These are phyloP conservation scores for Tetrapyrgos nigripes DNA, from an alignment of 1,284 basidiomycete genomes.

Conservation along the genomic window DNA sequence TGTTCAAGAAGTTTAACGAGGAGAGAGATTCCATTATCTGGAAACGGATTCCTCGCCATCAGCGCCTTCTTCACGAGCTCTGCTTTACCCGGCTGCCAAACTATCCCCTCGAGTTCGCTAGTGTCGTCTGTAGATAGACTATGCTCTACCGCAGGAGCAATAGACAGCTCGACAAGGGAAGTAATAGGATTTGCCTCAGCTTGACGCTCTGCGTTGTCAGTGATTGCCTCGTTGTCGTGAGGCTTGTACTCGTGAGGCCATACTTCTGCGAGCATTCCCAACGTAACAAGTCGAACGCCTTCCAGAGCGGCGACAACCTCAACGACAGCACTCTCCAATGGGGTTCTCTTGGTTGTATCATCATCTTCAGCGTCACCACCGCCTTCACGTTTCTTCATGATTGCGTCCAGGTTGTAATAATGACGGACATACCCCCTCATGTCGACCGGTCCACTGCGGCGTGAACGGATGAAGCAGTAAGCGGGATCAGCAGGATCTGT, in stretches of 20 bases:
- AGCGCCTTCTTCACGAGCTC: conserved; percentile 23
- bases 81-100: conserved; percentile 32
- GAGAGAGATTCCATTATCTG: conserved; percentile 22
- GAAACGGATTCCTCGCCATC: conserved; percentile 25
- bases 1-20: too few relatives aligned
- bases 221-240: too few relatives aligned
- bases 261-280: too few relatives aligned
- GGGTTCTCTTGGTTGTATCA: background rate
- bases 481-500: conserved; percentile 40
- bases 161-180: too few relatives aligned
- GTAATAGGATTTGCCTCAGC: background rate
- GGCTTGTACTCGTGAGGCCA: too few relatives aligned
- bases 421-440: conserved; percentile 1
- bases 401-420: conserved; percentile 24
- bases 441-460: background rate
- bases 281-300: too few relatives aligned
- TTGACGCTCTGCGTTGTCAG: too few relatives aligned
- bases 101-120: conserved; percentile 28
- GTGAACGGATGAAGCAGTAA: conserved; percentile 37
- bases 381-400: too few relatives aligned
- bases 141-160: too few relatives aligned
- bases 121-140: too few relatives aligned
- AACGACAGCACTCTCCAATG: conserved; percentile 19
- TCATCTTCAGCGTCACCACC: too few relatives aligned
- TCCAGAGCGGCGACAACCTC: too few relatives aligned